phyloP scores from a whole-genome alignment of 805 yeast species.

The Danielozyma ontarioensis region DNA sequence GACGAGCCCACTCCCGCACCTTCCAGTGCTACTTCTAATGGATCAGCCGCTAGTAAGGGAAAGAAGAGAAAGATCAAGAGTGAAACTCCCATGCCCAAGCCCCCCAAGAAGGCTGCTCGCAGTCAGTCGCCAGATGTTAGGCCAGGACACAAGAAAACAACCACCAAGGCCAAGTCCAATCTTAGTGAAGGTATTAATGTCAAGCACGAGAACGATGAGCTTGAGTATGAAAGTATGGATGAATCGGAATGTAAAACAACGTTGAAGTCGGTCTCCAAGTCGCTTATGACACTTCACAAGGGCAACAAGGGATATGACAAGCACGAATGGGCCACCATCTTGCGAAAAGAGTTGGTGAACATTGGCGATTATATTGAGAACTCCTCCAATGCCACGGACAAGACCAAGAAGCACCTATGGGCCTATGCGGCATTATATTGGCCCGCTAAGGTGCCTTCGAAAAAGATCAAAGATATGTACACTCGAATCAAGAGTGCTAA shows the following conservation, averaged over 20 bases:
- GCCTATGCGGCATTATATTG: slow-evolving; percentile 77
- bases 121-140: background rate
- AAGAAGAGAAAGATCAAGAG: slow-evolving; percentile 13
- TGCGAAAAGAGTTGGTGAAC: slow-evolving; percentile 61
- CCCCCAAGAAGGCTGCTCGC: slow-evolving; percentile 3
- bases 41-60: slow-evolving; percentile 10
- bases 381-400: slow-evolving; percentile 25
- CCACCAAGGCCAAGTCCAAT: background rate
- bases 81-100: slow-evolving; percentile 11
- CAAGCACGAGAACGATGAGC: slow-evolving; percentile 20
- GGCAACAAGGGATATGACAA: slow-evolving; percentile 73
- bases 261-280: slow-evolving; percentile 62
- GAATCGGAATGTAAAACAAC: slow-evolving; percentile 59
- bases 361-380: slow-evolving; percentile 68
- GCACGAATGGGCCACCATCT: slow-evolving; percentile 68
- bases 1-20: slow-evolving; percentile 22
- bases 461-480: slow-evolving; percentile 74
- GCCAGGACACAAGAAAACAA: no score
- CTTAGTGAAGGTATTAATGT: slow-evolving; percentile 2
- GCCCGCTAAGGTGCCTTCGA: slow-evolving; percentile 81
- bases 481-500: slow-evolving; percentile 39
- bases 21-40: slow-evolving; percentile 3
- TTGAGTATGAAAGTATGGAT: slow-evolving; percentile 75
- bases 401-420: slow-evolving; percentile 68
- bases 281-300: slow-evolving; percentile 59